These are phyloP conservation scores for Colletotrichum lini DNA, from an alignment of 2,329 filamentous ascomycete species.

Conservation along the genomic window DNA sequence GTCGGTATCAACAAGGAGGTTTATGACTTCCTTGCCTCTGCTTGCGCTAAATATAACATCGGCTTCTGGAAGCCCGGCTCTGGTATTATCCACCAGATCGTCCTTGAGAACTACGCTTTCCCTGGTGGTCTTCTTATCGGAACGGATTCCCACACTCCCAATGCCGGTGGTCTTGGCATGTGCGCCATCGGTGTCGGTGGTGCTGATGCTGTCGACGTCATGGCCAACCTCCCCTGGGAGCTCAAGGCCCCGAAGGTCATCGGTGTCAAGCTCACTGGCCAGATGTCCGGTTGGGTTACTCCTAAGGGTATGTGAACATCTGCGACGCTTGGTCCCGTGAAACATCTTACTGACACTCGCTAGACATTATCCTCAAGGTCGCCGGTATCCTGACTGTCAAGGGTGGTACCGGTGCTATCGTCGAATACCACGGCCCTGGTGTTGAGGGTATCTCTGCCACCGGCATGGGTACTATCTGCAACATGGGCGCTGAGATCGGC, in stretches of 20 bases:
- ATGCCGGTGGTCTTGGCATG: constrained; percentile 96
- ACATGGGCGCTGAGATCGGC: constrained; percentile 82
- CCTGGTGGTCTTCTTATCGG: constrained; percentile 98
- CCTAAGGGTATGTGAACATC: constrained; percentile 80
- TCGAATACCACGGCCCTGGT: constrained; percentile 83
- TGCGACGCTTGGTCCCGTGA: no score
- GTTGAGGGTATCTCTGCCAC: constrained; percentile 82
- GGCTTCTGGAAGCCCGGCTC: constrained; percentile 99
- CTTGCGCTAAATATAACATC: constrained; percentile 99
- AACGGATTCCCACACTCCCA: constrained; percentile 98
- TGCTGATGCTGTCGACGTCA: constrained; percentile 98
- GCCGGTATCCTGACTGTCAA: constrained; percentile 98
- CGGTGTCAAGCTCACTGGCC: constrained; percentile 93
- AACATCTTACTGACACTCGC: background rate
- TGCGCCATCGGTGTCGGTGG: constrained; percentile 96
- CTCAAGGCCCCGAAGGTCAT: constrained; percentile 98
- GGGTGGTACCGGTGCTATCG: constrained; percentile 93
- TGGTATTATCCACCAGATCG: constrained; percentile 99
- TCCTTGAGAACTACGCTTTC: constrained; percentile 99
- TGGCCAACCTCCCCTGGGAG: constrained; percentile 98
- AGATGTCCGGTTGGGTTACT: constrained; percentile 90
- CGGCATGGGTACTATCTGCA: constrained; percentile 87
- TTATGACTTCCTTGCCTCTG: constrained; percentile 94
- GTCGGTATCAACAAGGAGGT: constrained; percentile 98
- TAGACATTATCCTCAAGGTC: constrained; percentile 97